Percentiles rank a stretch among this genome's conserved stretches.
phyloP scores from a whole-genome alignment of 805 yeast species.

The Priceomyces medius region DNA sequence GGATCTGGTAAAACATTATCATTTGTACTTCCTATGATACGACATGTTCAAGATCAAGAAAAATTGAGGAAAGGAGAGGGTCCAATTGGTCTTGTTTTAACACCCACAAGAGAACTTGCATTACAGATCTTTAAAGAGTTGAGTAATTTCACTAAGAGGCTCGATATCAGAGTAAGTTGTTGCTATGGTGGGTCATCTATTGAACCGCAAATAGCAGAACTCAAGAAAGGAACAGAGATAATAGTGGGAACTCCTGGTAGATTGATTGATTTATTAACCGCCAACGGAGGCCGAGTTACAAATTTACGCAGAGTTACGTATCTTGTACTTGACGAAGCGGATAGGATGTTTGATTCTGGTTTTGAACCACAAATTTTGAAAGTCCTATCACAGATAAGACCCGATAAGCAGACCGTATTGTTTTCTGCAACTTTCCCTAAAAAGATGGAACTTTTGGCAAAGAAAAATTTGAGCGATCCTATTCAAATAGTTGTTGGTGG shows the following conservation, averaged over 20 bases:
- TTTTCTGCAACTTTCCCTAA: constrained; percentile 94
- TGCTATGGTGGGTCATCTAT: constrained; percentile 91
- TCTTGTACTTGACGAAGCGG: constrained; percentile 94
- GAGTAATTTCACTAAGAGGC: constrained; percentile 50
- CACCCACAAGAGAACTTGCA: constrained; percentile 94
- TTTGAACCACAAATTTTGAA: constrained; percentile 93
- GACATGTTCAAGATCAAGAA: constrained; percentile 78
- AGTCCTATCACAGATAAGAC: constrained; percentile 71
- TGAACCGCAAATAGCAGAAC: constrained; percentile 73
- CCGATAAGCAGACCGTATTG: constrained; percentile 83
- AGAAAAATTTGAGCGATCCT: constrained; percentile 60
- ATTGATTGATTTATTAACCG: constrained; percentile 80
- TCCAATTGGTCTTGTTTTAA: constrained; percentile 74
- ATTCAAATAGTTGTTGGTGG: constrained; percentile 79
- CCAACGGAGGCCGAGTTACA: constrained; percentile 76
- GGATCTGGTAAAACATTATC: constrained; percentile 96
- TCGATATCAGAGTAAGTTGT: constrained; percentile 59
- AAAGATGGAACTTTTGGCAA: constrained; percentile 73
- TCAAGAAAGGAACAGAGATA: constrained; percentile 76
- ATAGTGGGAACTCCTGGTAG: constrained; percentile 95
- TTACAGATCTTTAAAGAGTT: constrained; percentile 75
- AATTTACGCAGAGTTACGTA: constrained; percentile 69
- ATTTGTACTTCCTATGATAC: constrained; percentile 76
- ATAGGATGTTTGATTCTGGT: constrained; percentile 94
- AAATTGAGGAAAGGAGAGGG: constrained; percentile 53